These are phyloP conservation scores for Metarhizium brunneum DNA, from an alignment of 2,329 filamentous ascomycete genomes.

Conservation along the genomic window DNA sequence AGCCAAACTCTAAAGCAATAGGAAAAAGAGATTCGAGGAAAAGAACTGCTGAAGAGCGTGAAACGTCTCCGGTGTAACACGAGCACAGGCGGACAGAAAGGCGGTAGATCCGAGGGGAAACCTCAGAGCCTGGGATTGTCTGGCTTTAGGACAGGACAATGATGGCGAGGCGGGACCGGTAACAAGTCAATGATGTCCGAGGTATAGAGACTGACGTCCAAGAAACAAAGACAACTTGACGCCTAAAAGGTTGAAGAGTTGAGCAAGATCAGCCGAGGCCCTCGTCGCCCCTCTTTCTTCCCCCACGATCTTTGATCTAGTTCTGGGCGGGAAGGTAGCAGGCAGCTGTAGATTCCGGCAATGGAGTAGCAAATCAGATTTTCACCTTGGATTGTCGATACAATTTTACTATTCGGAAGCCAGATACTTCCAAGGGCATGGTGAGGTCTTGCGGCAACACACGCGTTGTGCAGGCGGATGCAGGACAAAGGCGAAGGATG, in stretches of 20 bases:
- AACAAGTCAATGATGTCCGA: conserved; percentile 4
- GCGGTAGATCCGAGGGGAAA: conserved; percentile 2
- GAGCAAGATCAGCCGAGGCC: conserved; percentile 2
- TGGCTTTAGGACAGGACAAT: conserved; percentile 1
- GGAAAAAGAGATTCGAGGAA: conserved; percentile 7
- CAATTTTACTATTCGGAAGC: not conserved
- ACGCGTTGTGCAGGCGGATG: conserved; percentile 1
- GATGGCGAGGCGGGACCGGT: conserved; percentile 10
- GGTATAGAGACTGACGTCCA: not conserved
- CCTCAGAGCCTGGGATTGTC: not conserved
- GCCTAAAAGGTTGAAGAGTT: not conserved
- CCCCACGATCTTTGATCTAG: conserved; percentile 1
- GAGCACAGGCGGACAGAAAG: conserved; percentile 8
- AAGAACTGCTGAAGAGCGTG: conserved; percentile 12
- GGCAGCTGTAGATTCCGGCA: conserved; percentile 1
- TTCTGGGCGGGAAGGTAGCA: conserved; percentile 2
- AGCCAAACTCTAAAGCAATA: not conserved
- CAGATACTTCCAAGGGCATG: conserved; percentile 5
- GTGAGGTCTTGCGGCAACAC: not conserved
- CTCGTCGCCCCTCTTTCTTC: conserved; percentile 5
- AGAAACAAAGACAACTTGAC: not conserved
- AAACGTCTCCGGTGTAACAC: conserved; percentile 17
- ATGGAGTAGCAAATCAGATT: not conserved
- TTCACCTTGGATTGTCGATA: not conserved
- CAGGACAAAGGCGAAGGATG: not conserved